A percentile compares a stretch with the other conserved stretches of the same genome.
Conservation (phyloP, 768 basidiomycete species). For the Sporobolomyces phaffii region DNA sequence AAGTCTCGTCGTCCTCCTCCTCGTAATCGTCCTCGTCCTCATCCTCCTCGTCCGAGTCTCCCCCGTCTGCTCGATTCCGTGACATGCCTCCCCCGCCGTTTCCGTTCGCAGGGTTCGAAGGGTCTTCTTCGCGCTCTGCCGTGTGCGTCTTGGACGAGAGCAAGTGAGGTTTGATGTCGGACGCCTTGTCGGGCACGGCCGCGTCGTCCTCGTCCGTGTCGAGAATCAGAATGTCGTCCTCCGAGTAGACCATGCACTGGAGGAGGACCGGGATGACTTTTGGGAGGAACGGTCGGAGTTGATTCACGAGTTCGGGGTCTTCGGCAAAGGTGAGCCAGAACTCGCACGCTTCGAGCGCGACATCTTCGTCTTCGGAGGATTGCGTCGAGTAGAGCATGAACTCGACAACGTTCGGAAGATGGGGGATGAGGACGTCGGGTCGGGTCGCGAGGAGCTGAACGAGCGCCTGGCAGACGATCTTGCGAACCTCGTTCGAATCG, state of each 20-base stretch:
- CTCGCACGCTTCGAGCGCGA: slow-evolving; percentile 93
- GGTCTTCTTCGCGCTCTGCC: slow-evolving; percentile 62
- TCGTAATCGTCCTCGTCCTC: slow-evolving; percentile 80
- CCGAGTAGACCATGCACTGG: slow-evolving; percentile 94
- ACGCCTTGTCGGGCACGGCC: slow-evolving; percentile 81
- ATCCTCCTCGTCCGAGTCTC: slow-evolving; percentile 80
- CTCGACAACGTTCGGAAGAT: slow-evolving; percentile 89
- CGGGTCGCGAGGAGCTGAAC: slow-evolving; percentile 85
- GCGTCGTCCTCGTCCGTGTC: slow-evolving; percentile 82
- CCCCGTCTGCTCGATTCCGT: slow-evolving; percentile 54
- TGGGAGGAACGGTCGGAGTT: slow-evolving; percentile 76
- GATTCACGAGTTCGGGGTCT: slow-evolving; percentile 75
- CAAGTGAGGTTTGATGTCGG: slow-evolving; percentile 92
- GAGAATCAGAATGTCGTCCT: slow-evolving; percentile 90
- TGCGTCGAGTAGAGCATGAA: slow-evolving; percentile 99
- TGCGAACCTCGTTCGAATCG: slow-evolving; percentile 84
- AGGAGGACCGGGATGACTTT: slow-evolving; percentile 91
- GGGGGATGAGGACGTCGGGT: slow-evolving; percentile 93
- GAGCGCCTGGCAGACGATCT: slow-evolving; percentile 91
- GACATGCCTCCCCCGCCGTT: slow-evolving; percentile 15
- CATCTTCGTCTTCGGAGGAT: slow-evolving; percentile 74
- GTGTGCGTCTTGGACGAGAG: slow-evolving; percentile 73
- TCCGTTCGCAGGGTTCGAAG: slow-evolving; percentile 5
- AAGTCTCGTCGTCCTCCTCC: slow-evolving; percentile 92
- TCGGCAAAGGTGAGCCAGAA: slow-evolving; percentile 99